phyloP scores from a whole-genome alignment of 192 early-diverging fungal species.

The Coemansia sp. region DNA sequence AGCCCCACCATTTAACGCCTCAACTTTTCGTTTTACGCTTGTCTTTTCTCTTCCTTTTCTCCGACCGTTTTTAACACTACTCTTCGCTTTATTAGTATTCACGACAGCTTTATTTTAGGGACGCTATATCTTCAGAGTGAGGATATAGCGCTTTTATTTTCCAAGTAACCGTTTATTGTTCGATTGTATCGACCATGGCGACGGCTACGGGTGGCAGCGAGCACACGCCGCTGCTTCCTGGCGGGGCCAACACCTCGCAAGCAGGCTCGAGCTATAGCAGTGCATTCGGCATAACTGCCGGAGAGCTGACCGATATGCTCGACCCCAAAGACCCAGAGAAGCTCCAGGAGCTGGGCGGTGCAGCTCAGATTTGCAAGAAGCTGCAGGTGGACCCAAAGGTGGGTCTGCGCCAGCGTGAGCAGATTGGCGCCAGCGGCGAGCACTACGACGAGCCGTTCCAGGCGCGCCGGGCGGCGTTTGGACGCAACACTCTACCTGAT shows the following conservation, averaged over 20 bases:
- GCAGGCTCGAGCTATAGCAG: slow-evolving; percentile 8
- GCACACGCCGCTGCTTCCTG: slow-evolving; percentile 49
- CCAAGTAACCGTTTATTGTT: background rate
- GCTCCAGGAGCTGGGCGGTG: slow-evolving; percentile 60
- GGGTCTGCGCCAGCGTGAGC: slow-evolving; percentile 58
- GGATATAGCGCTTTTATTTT: background rate
- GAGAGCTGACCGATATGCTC: slow-evolving; percentile 58
- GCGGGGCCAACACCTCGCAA: slow-evolving; percentile 5
- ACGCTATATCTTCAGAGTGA: background rate
- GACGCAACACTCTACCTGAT: slow-evolving; percentile 57
- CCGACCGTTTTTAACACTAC: background rate
- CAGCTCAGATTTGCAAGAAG: slow-evolving; percentile 56
- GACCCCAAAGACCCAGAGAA: slow-evolving; percentile 64
- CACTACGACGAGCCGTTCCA: slow-evolving; percentile 52
- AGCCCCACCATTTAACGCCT: slow-evolving; percentile 4
- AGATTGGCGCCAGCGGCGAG: slow-evolving; percentile 26
- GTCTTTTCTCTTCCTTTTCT: slow-evolving; percentile 1
- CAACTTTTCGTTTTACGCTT: background rate
- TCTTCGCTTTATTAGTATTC: background rate
- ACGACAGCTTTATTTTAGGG: background rate
- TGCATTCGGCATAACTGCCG: slow-evolving; percentile 51
- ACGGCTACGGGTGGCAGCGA: slow-evolving; percentile 36
- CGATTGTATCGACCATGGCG: slow-evolving; percentile 14
- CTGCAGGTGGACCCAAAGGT: slow-evolving; percentile 60
- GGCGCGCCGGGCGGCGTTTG: slow-evolving; percentile 50